A percentile compares a stretch with the other conserved stretches of the same genome.
phyloP scores from a whole-genome alignment of 2,329 filamentous ascomycete species.

The Geoglossum cookeanum region DNA sequence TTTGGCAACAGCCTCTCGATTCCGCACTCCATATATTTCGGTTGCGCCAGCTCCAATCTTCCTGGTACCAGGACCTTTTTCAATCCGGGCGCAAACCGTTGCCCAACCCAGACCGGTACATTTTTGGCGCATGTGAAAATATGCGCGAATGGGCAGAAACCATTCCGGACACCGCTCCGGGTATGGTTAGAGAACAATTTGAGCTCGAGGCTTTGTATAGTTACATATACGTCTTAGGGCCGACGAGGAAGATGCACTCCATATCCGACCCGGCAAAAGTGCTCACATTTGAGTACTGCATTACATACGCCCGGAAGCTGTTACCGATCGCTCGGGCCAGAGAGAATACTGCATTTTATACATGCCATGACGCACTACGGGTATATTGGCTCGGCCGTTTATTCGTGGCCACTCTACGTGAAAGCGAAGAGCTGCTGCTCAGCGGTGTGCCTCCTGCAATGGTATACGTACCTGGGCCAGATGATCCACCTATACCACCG shows the following conservation, averaged over 20 bases:
- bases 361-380: slow-evolving; percentile 72
- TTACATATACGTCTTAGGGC: slow-evolving; percentile 74
- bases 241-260: slow-evolving; percentile 51
- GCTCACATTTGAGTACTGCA: slow-evolving; percentile 70
- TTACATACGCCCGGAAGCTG: slow-evolving; percentile 63
- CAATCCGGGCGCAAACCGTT: slow-evolving; percentile 55
- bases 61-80: slow-evolving; percentile 77
- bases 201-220: slow-evolving; percentile 81
- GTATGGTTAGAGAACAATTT: slow-evolving; percentile 54
- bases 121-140: slow-evolving; percentile 56
- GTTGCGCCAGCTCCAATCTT: slow-evolving; percentile 68
- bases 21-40: slow-evolving; percentile 63
- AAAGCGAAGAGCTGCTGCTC: slow-evolving; percentile 29
- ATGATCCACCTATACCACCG: background rate
- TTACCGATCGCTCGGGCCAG: slow-evolving; percentile 44
- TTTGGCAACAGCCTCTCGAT: slow-evolving; percentile 39
- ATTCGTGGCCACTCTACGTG: slow-evolving; percentile 35
- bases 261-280: slow-evolving; percentile 59
- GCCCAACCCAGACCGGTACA: slow-evolving; percentile 47
- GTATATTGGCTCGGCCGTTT: slow-evolving; percentile 50
- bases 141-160: slow-evolving; percentile 67
- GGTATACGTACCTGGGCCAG: background rate
- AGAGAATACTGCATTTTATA: slow-evolving; percentile 48
- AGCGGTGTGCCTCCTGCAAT: slow-evolving; percentile 8
- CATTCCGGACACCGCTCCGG: slow-evolving; percentile 46